Conservation (phyloP, 768 basidiomycete species). For the Myochromella boudieri region DNA sequence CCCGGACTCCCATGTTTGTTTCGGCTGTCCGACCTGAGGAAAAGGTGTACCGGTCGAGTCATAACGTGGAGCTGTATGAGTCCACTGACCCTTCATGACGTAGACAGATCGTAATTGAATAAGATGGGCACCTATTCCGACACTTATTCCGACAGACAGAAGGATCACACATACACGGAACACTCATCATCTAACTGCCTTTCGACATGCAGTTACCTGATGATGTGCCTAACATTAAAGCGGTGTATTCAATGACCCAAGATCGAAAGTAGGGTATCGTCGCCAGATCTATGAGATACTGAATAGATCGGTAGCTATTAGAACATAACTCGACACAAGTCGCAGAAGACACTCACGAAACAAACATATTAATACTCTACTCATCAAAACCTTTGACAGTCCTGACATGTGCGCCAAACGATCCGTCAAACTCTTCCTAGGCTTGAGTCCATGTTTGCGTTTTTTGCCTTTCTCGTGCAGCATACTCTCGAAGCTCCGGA, state of each 20-base stretch:
- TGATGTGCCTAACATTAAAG: not conserved
- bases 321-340: too few species aligned
- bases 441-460: constrained; percentile 13
- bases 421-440: constrained; percentile 77
- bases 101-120: not conserved
- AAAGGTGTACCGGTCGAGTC: too few species aligned
- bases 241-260: not conserved
- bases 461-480: constrained; percentile 45
- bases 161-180: not conserved
- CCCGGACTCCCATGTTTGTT: too few species aligned
- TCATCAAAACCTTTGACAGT: constrained; percentile 9
- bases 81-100: not conserved
- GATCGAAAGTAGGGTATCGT: not conserved
- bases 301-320: too few species aligned
- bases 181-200: not conserved
- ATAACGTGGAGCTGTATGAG: too few species aligned
- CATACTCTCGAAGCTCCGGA: constrained; percentile 88
- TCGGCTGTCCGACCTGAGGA: too few species aligned
- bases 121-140: too few species aligned
- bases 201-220: not conserved
- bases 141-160: not conserved
- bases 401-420: constrained; percentile 74
- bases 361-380: not conserved
- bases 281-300: not conserved
- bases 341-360: too few species aligned